A percentile compares a stretch with the other conserved stretches of the same genome.
phyloP scores from a whole-genome alignment of 768 basidiomycete genomes.

The Agrocybe pediades region DNA sequence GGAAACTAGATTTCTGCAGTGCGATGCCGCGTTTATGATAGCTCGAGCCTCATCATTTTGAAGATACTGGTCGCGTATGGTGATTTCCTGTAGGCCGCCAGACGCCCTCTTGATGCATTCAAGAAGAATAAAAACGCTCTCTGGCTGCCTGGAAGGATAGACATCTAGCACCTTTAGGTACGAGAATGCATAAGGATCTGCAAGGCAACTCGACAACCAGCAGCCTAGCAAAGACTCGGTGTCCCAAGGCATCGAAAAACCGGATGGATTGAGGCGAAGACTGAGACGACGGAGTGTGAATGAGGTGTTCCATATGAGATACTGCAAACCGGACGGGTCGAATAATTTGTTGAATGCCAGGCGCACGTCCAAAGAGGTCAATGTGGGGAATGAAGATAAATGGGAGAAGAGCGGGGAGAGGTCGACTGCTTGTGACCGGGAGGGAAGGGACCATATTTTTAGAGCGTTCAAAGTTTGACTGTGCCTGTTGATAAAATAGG shows the following conservation, averaged over 20 bases:
- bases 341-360: conserved; percentile 41
- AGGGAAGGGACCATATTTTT: conserved; percentile 39
- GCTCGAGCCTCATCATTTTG: conserved; percentile 29
- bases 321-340: conserved; percentile 36
- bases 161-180: conserved; percentile 35
- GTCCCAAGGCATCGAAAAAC: conserved; percentile 21
- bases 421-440: conserved; percentile 24
- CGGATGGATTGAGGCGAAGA: conserved; percentile 40
- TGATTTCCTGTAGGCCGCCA: conserved; percentile 31
- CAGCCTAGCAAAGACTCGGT: conserved; percentile 20
- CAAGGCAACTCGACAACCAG: conserved; percentile 30
- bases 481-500: conserved; percentile 39
- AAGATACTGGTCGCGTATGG: conserved; percentile 42
- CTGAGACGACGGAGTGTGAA: conserved; percentile 31
- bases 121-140: conserved; percentile 34
- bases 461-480: conserved; percentile 34
- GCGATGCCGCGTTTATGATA: conserved; percentile 24
- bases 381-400: conserved; percentile 30
- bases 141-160: conserved; percentile 36
- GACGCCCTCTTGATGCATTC: conserved; percentile 31
- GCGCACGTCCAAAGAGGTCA: conserved; percentile 34
- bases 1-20: conserved; percentile 23
- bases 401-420: conserved; percentile 39
- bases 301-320: conserved; percentile 30
- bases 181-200: conserved; percentile 27